A percentile compares a stretch with the other conserved stretches of the same genome.
phyloP scores from a whole-genome alignment of 2,329 filamentous ascomycete species.

The Fusarium solani-melongenae region DNA sequence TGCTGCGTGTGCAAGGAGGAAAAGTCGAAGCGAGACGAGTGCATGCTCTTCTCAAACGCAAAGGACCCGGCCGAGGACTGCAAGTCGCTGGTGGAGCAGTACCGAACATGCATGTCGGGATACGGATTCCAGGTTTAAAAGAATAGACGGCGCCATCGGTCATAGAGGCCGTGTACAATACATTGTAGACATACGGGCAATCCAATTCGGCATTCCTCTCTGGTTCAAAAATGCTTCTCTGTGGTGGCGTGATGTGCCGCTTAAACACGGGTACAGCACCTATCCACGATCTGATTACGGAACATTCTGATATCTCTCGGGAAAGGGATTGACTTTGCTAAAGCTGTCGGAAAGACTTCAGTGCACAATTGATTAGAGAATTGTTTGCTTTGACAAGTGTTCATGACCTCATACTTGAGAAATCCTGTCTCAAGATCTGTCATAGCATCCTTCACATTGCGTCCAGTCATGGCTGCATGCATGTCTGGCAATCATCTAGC shows the following conservation, averaged over 20 bases:
- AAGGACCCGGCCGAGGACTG: conserved; percentile 87
- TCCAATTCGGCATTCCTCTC: conserved; percentile 39
- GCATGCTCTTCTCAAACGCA: conserved; percentile 95
- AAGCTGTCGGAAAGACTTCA: neutral
- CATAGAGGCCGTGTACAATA: conserved; percentile 40
- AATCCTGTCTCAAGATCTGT: neutral
- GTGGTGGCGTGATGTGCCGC: conserved; percentile 36
- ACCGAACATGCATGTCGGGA: conserved; percentile 91
- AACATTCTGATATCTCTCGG: neutral
- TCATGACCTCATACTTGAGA: neutral
- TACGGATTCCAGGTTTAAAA: conserved; percentile 82
- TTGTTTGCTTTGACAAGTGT: neutral
- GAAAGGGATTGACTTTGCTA: neutral
- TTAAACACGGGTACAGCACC: neutral
- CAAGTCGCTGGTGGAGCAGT: conserved; percentile 82
- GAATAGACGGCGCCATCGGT: conserved; percentile 3
- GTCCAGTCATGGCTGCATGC: neutral
- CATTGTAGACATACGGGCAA: conserved; percentile 40
- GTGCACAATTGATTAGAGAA: neutral
- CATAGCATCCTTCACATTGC: neutral
- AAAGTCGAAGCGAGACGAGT: conserved; percentile 93
- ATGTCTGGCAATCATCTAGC: neutral
- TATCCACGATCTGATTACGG: neutral
- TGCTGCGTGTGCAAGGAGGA: conserved; percentile 99
- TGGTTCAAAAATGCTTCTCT: neutral